Conservation (phyloP, 169 alveolate species). For the Eimeria brunetti region DNA sequence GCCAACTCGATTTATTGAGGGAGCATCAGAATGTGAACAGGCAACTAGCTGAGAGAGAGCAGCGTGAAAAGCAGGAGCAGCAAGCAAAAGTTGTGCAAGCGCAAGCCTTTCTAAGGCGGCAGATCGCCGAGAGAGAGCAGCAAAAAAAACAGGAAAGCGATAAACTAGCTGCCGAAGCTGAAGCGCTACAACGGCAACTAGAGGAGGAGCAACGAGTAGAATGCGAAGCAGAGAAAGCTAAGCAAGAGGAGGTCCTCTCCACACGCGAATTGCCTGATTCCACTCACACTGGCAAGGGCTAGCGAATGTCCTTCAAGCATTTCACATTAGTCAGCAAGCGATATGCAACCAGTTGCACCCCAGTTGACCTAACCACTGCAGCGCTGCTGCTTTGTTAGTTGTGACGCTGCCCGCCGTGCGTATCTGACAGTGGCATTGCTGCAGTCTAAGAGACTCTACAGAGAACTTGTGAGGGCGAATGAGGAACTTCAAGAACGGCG, state of each 20-base stretch:
- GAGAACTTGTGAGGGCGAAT: constrained; percentile 39
- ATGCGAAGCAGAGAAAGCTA: constrained; percentile 21
- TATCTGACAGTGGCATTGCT: constrained; percentile 6
- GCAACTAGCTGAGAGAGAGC: constrained; percentile 22
- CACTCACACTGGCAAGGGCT: not conserved
- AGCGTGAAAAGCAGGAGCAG: constrained; percentile 33
- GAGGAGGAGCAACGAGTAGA: constrained; percentile 29
- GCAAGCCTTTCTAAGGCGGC: constrained; percentile 28
- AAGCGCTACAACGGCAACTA: not conserved
- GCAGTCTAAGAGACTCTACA: constrained; percentile 31
- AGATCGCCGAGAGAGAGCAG: constrained; percentile 17
- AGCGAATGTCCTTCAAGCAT: not conserved
- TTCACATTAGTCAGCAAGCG: not conserved
- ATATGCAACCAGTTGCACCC: not conserved
- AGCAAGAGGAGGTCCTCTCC: constrained; percentile 46
- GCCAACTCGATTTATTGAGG: constrained; percentile 6
- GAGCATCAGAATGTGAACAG: not conserved
- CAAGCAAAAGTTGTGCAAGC: constrained; percentile 28
- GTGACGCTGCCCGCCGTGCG: not conserved
- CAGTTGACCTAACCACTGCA: not conserved
- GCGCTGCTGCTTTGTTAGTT: not conserved
- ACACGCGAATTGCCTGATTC: not conserved
- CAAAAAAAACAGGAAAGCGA: not conserved
- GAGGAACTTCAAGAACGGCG: constrained; percentile 34
- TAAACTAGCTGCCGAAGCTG: constrained; percentile 13